Conservation (phyloP, 169 alveolate species). For the Cryptosporidium muris region DNA sequence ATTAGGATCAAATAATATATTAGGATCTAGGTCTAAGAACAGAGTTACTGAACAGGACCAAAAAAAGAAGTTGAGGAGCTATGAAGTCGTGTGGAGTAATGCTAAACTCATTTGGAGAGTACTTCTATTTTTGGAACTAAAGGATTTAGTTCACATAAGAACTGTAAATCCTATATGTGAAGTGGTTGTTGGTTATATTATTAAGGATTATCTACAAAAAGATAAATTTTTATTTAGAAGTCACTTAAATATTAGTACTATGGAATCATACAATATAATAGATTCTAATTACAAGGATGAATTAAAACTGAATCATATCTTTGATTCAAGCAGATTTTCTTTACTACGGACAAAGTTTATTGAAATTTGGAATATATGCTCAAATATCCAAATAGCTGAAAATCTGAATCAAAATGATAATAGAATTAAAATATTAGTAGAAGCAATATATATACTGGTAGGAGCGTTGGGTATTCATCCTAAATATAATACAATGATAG, state of each 20-base stretch:
- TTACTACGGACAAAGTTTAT: conserved; percentile 41
- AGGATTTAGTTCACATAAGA: conserved; percentile 33
- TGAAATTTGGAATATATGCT: conserved; percentile 55
- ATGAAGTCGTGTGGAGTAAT: conserved; percentile 21
- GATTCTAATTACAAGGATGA: background rate
- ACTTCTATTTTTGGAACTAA: conserved; percentile 39
- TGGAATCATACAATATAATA: background rate
- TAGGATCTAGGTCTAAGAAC: too few species aligned
- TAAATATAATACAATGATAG: background rate
- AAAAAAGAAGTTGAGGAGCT: background rate
- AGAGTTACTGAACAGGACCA: background rate
- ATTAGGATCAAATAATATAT: too few species aligned
- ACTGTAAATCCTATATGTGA: conserved; percentile 21
- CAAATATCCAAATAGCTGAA: conserved; percentile 28
- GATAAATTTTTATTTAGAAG: conserved; percentile 26
- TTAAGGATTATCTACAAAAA: conserved; percentile 27
- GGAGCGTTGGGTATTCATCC: conserved; percentile 3
- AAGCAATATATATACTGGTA: conserved; percentile 8
- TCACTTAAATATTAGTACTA: background rate
- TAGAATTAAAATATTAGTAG: background rate
- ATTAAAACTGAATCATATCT: too few species aligned
- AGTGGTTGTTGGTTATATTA: conserved; percentile 33
- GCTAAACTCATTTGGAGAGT: conserved; percentile 38
- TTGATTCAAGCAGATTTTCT: conserved; percentile 8
- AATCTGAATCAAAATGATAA: conserved; percentile 36